A percentile compares a stretch with the other conserved stretches of the same genome.
Conservation (phyloP, 129 eudicot species). For the Flaveria robusta region DNA sequence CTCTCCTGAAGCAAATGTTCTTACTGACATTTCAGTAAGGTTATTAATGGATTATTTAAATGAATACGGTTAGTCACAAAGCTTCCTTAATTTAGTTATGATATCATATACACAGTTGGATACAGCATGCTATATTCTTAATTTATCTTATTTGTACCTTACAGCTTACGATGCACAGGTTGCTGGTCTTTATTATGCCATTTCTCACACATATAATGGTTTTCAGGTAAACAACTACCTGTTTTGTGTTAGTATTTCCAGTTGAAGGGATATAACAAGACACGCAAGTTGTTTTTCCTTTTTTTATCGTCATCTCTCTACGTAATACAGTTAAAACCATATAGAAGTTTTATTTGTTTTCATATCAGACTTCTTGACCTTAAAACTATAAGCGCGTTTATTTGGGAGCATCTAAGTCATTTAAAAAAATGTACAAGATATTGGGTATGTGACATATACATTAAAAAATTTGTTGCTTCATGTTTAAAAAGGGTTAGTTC, state of each 20-base stretch:
- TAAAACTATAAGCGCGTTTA: constrained; percentile 1
- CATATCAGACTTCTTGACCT: constrained; percentile 4
- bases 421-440: constrained; percentile 6
- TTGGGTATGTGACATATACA: neutral
- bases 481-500: neutral
- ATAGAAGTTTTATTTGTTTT: neutral
- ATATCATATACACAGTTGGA: neutral
- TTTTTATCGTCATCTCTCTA: neutral
- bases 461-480: neutral
- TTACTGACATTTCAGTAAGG: constrained; percentile 80
- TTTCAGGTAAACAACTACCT: constrained; percentile 59
- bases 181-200: constrained; percentile 89
- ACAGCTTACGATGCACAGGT: constrained; percentile 96
- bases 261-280: neutral
- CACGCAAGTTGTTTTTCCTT: neutral
- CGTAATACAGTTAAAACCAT: neutral
- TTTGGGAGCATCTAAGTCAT: neutral
- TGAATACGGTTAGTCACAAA: constrained; percentile 75
- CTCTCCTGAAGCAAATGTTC: constrained; percentile 83
- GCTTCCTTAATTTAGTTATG: neutral
- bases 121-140: neutral
- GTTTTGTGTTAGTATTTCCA: neutral
- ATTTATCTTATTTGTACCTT: constrained; percentile 16
- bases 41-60: constrained; percentile 89
- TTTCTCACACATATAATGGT: constrained; percentile 61